phyloP scores from a whole-genome alignment of 768 basidiomycete species.

The Mycena leptocephala region DNA sequence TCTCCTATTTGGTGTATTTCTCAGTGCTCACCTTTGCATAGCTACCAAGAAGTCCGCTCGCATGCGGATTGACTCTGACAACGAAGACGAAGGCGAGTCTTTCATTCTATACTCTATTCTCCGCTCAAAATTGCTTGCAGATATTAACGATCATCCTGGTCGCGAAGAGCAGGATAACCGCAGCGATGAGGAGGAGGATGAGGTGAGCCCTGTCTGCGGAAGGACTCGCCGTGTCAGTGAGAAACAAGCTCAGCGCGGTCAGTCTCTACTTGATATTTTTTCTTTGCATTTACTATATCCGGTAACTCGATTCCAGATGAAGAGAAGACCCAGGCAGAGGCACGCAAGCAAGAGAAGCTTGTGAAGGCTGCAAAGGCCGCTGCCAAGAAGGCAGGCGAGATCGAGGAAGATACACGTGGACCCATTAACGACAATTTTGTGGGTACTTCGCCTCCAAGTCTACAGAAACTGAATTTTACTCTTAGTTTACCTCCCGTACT shows the following conservation, averaged over 20 bases:
- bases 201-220: background rate
- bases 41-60: background rate
- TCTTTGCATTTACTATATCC: background rate
- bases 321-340: too few species aligned
- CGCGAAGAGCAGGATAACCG: background rate
- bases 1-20: background rate
- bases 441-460: too few species aligned
- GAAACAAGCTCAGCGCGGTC: background rate
- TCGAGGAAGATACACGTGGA: too few species aligned
- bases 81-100: background rate
- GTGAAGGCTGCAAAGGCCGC: too few species aligned
- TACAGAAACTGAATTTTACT: too few species aligned
- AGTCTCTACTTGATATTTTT: background rate
- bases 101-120: background rate
- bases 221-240: background rate
- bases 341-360: too few species aligned
- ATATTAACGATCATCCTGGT: background rate
- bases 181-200: background rate
- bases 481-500: conserved; percentile 2
- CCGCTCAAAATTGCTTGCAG: background rate
- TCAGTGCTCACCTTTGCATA: background rate
- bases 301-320: too few species aligned
- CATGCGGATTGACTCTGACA: background rate
- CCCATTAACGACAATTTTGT: too few species aligned
- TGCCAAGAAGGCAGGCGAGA: too few species aligned